These are phyloP conservation scores for Limnanthes douglasii DNA, from an alignment of 345 rosid species.

Conservation along the genomic window DNA sequence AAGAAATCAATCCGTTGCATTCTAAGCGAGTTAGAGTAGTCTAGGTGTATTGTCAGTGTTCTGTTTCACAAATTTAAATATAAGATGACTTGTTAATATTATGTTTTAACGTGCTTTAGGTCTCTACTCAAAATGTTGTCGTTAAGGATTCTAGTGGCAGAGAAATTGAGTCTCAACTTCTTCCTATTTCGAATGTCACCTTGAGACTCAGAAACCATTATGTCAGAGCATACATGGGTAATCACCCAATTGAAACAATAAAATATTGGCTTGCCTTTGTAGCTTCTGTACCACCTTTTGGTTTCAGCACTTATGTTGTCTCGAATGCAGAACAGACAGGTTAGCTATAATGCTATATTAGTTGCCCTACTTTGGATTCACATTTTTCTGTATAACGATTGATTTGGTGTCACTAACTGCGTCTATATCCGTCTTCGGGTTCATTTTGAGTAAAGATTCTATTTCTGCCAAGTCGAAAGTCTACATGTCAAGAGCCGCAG, in stretches of 20 bases:
- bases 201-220: slow-evolving; percentile 32
- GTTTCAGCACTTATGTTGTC: slow-evolving; percentile 67
- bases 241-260: slow-evolving; percentile 24
- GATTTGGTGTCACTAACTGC: slow-evolving; percentile 4
- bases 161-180: slow-evolving; percentile 63
- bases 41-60: no score
- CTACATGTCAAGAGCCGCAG: slow-evolving; percentile 24
- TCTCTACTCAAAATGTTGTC: slow-evolving; percentile 31
- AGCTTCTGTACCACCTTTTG: slow-evolving; percentile 83
- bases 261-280: slow-evolving; percentile 77
- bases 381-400: slow-evolving; percentile 2
- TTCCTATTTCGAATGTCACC: slow-evolving; percentile 48
- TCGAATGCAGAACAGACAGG: slow-evolving; percentile 49
- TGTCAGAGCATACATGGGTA: slow-evolving; percentile 65
- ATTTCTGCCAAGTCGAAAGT: slow-evolving; percentile 29
- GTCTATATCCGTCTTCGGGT: slow-evolving; percentile 4
- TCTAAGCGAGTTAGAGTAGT: no score
- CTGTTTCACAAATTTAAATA: no score
- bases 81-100: slow-evolving; percentile 4
- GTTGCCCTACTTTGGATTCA: slow-evolving; percentile 4
- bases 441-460: slow-evolving; percentile 18
- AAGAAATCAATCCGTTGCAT: no score
- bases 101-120: slow-evolving; percentile 19
- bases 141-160: slow-evolving; percentile 63
- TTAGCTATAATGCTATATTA: slow-evolving; percentile 15